Base-by-base conservation (phyloP, 2,329 filamentous ascomycete genomes). In the Rhinocladiella mackenziei region DNA sequence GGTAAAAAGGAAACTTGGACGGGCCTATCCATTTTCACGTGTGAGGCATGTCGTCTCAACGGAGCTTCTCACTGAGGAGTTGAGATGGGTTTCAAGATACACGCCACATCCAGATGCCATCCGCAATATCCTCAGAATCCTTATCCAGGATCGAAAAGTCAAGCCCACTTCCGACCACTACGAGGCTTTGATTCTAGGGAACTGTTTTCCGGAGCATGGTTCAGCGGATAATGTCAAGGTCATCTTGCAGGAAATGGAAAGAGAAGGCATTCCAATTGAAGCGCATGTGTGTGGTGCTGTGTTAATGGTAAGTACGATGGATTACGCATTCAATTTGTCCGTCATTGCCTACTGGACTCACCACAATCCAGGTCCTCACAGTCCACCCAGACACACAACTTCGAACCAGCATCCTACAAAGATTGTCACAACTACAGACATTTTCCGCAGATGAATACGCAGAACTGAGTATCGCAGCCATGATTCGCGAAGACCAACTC, bases 331-430 rank as follows among this genome's bases (percentile, higher is more conserved):
- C 15, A 29, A 4, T 23, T 39, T 25, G 18, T 35, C 3, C n/a
- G 5, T 28, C 19, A 14, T 14, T 8, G 18, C 30, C 5, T 17
- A 39, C 26, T 14, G 49, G 18, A 29, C 52, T 34, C 36, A 22
- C 14, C 6, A 25, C 4, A 38, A 11, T 14, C 7, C 13, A 84
- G 72, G 83, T 78, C 4, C 72, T 96, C 17, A 79, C 86, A 0
- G 78, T 92, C 6, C 92, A 97, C 61, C 87, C 91, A 0, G 86
- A 97, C 64, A 91, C 94, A 56, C 55, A 88, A 4, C 68, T 92
- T 17, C 81, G 89, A 25, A 76, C 78, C 40, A 74, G 82, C 25
- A 74, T 95, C 3, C 68, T 96, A 28, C 69, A 78, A 42, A 81
- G 83, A 43, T 57, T 73, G 34, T 78, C 79, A 57, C 73, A 79